Evolutionary conservation across 2,329 filamentous ascomycete species (phyloP).

Genomic region (Penicillium nordicum): DNA sequence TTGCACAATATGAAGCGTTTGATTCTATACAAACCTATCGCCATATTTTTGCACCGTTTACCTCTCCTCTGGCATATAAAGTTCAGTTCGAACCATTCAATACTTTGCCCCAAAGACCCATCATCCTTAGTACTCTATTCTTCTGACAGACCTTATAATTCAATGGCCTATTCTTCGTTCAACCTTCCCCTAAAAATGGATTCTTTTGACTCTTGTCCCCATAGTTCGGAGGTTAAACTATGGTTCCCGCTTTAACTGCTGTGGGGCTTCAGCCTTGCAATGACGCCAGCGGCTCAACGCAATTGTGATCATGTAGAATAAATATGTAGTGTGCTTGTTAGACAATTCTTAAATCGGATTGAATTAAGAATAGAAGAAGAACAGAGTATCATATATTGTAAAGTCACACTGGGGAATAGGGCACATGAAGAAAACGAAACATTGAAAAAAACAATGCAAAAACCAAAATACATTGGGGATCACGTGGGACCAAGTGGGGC

Average conservation of each 20-base stretch:
- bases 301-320: background rate
- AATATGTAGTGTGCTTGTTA: too few relatives aligned
- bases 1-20: too few relatives aligned
- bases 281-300: conserved; percentile 11
- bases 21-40: too few relatives aligned
- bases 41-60: too few relatives aligned
- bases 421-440: background rate
- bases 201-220: background rate
- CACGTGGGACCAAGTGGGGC: conserved; percentile 32
- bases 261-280: conserved; percentile 12
- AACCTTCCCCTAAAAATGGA: background rate
- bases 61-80: too few relatives aligned
- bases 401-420: background rate
- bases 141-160: too few relatives aligned
- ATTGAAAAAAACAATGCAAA: background rate
- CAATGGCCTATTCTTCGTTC: too few relatives aligned
- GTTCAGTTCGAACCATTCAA: too few relatives aligned
- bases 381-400: background rate
- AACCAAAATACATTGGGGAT: conserved; percentile 18
- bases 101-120: too few relatives aligned
- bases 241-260: conserved; percentile 7
- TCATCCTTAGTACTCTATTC: too few relatives aligned
- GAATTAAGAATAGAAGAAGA: background rate
- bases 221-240: conserved; percentile 8
- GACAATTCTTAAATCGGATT: too few relatives aligned